phyloP scores from a whole-genome alignment of 805 yeast genomes.

The Metschnikowia orientalis region DNA sequence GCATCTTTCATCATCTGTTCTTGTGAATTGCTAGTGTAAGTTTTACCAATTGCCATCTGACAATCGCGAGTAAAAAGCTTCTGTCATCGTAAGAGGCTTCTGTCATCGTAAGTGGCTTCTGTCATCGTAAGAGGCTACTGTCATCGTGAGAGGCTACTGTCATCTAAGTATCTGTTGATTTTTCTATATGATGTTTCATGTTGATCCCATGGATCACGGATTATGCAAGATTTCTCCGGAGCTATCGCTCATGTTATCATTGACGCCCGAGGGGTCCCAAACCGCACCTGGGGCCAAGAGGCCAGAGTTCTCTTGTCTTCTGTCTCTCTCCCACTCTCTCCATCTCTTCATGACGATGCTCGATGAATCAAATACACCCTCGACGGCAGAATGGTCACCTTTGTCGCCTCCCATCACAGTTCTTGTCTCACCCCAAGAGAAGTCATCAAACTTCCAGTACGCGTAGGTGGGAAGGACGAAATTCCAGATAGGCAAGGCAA shows the following conservation, averaged over 20 bases:
- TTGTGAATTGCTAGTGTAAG: no score
- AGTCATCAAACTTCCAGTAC: slow-evolving; percentile 93
- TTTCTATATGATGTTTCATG: no score
- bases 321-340: slow-evolving; percentile 85
- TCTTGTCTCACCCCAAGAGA: slow-evolving; percentile 95
- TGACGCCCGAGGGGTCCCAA: slow-evolving; percentile 40
- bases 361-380: slow-evolving; percentile 89
- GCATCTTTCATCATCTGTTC: no score
- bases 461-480: slow-evolving; percentile 82
- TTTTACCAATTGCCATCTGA: no score
- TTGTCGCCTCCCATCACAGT: slow-evolving; percentile 66
- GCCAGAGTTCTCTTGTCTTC: slow-evolving; percentile 33
- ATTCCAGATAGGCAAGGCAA: slow-evolving; percentile 92
- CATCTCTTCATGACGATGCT: slow-evolving; percentile 87
- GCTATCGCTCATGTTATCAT: slow-evolving; percentile 4
- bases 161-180: no score
- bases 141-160: no score
- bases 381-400: slow-evolving; percentile 60
- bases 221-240: slow-evolving; percentile 2
- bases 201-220: no score
- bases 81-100: no score
- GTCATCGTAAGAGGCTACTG: no score
- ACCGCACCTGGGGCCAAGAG: slow-evolving; percentile 38
- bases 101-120: no score
- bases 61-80: no score